These are phyloP conservation scores for Serendipita sp. DNA, from an alignment of 768 basidiomycete species.

Conservation along the genomic window DNA sequence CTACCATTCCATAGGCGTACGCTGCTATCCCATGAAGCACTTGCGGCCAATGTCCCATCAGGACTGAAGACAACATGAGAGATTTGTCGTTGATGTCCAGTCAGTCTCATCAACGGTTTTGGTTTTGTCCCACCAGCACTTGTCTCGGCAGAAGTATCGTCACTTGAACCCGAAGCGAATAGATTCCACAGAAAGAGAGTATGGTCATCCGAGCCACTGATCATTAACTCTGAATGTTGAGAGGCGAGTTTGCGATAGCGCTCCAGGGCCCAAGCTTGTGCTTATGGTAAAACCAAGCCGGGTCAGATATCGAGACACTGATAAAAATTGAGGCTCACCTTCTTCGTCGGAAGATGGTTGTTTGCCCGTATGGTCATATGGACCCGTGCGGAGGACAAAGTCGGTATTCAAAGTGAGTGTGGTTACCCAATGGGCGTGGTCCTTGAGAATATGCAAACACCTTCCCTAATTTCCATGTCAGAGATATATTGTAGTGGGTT, in stretches of 20 bases:
- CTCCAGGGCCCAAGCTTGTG: constrained; percentile 53
- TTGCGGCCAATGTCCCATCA: constrained; percentile 82
- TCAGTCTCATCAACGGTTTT: constrained; percentile 62
- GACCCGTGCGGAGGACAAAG: constrained; percentile 85
- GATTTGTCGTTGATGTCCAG: constrained; percentile 89
- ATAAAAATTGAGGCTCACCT: constrained; percentile 25
- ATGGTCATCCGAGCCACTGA: constrained; percentile 95
- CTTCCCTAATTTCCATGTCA: constrained; percentile 44
- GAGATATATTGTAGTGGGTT: background rate
- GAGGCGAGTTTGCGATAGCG: constrained; percentile 61
- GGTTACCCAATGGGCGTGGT: constrained; percentile 98
- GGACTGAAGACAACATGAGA: constrained; percentile 90
- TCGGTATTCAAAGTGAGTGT: constrained; percentile 92
- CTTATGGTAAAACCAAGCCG: constrained; percentile 22
- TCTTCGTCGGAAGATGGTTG: constrained; percentile 65
- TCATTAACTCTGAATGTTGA: constrained; percentile 58
- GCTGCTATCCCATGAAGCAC: constrained; percentile 77
- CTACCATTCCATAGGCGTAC: constrained; percentile 80
- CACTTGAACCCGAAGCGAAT: constrained; percentile 31
- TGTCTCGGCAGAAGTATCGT: constrained; percentile 19
- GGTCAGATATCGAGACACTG: background rate
- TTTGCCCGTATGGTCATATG: constrained; percentile 79
- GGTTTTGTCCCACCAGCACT: constrained; percentile 30
- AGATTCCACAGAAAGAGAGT: constrained; percentile 93
- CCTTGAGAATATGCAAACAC: constrained; percentile 68